A percentile compares a stretch with the other conserved stretches of the same genome.
Evolutionary conservation across 257 asterid species (phyloP).

Genomic region (Ocimum tenuiflorum): DNA sequence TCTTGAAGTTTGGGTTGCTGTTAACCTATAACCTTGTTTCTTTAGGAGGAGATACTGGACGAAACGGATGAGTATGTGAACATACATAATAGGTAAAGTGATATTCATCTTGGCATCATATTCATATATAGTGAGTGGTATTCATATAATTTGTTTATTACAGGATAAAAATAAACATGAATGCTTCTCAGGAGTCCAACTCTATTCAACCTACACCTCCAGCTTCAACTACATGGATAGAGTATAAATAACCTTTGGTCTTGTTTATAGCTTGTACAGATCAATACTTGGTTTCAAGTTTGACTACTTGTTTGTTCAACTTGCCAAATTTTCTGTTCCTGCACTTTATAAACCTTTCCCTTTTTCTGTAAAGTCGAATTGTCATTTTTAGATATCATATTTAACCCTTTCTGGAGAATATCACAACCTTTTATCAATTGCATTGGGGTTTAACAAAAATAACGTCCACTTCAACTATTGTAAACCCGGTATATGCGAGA

Average conservation of each 20-base stretch:
- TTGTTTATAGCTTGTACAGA: not conserved
- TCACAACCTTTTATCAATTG: too few relatives aligned
- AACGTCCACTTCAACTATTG: too few relatives aligned
- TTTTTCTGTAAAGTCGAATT: too few relatives aligned
- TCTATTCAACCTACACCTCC: conserved; percentile 23
- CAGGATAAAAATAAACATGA: conserved; percentile 98
- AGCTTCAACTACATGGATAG: conserved; percentile 17
- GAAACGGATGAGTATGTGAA: conserved; percentile 96
- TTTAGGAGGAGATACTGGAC: conserved; percentile 96
- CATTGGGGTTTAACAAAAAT: too few relatives aligned
- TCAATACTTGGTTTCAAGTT: not conserved
- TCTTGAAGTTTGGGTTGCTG: not conserved
- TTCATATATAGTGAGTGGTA: not conserved
- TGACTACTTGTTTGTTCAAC: not conserved
- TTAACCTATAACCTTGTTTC: not conserved
- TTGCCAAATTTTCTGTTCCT: not conserved
- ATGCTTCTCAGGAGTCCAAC: conserved; percentile 45
- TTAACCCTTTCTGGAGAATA: too few relatives aligned
- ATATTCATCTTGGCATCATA: not conserved
- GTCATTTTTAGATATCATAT: too few relatives aligned
- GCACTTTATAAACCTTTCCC: not conserved
- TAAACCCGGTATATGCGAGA: too few relatives aligned
- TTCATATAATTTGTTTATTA: conserved; percentile 18
- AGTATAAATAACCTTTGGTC: not conserved
- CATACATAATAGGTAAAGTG: conserved; percentile 82